Evolutionary conservation across 495 filamentous ascomycete genomes (phyloP).

Genomic region (Cairneyella variabilis): DNA sequence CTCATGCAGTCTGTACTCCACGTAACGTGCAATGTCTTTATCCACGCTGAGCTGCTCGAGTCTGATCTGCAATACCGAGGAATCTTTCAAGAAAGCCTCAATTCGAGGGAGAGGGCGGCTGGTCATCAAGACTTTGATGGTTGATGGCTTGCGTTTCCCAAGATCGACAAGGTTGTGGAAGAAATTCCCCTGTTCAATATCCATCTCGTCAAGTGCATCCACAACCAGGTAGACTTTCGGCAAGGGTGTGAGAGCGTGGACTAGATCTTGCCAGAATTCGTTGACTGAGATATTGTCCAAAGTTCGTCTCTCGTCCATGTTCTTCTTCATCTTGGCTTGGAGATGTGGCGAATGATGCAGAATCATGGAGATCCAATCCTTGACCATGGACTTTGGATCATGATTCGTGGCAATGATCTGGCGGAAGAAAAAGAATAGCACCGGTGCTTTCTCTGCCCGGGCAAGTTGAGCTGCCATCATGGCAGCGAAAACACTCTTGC

Average conservation of each 20-base stretch:
- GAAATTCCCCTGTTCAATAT: conserved; percentile 2
- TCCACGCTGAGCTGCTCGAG: conserved; percentile 3
- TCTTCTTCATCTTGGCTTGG: conserved; percentile 30
- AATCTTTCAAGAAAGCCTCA: background rate
- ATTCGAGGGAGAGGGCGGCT: conserved; percentile 10
- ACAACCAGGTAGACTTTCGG: conserved; percentile 39
- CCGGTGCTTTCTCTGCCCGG: conserved; percentile 28
- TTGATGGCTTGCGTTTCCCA: background rate
- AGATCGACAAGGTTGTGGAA: conserved; percentile 3
- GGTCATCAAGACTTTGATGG: conserved; percentile 12
- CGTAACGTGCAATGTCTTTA: conserved; percentile 15
- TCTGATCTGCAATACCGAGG: background rate
- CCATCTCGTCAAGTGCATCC: conserved; percentile 48
- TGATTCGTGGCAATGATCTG: conserved; percentile 48
- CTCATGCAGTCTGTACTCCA: conserved; percentile 3
- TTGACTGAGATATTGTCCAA: conserved; percentile 13
- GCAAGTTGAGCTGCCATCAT: conserved; percentile 29
- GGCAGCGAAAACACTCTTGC: conserved; percentile 48
- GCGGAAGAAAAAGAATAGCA: conserved; percentile 53
- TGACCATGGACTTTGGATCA: conserved; percentile 34
- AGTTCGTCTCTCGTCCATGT: conserved; percentile 20
- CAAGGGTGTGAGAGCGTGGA: conserved; percentile 27
- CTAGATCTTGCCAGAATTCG: conserved; percentile 18
- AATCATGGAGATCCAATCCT: conserved; percentile 43
- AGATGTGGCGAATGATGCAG: conserved; percentile 36